Base-by-base conservation (phyloP, 2,329 filamentous ascomycete species). In the Trematosphaeria pertusa region DNA sequence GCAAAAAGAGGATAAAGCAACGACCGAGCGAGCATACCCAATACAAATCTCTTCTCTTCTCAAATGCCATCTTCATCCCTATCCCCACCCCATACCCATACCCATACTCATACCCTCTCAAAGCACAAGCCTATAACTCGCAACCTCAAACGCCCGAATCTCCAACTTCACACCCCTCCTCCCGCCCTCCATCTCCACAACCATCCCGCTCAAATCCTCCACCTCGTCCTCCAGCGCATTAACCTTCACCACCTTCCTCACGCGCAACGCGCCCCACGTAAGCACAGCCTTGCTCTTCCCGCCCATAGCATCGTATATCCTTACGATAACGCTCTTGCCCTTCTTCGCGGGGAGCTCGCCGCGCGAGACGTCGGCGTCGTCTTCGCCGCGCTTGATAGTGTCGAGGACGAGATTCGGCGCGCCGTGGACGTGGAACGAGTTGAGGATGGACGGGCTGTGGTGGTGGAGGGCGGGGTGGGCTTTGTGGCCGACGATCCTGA, bases 201-300 rank as follows among this genome's bases (percentile, higher is more conserved):
- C 33, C 31, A 67, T 54, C 1, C 28, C 33, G 11, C 34, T 49
- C 24, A 63, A 8, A 46, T 62, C 84, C 55, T 90, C 86, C 44
- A 86, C 73, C 61, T 96, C 88, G 70, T 99, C 94, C 70, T 99
- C 94, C 22, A 99, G 75, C 52, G 95, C 71, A 73, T 96, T 97
- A 32, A 86, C 87, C 80, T 91, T 96, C 74, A 81, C 87, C 22
- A 88, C 91, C 60, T 83, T 86, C 76, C 86, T 87, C 20, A 97
- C 84, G 19, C 85, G 77, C 70, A 93, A 82, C 7, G 74, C 80
- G 0, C 75, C 76, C 37, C 87, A 87, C 34, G 79, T 74, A 61
- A 97, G 84, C 1, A 78, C 83, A 2, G 88, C 92, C 52, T 86
- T 84, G 52, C 85, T 86, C 62, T 84, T 87, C 0, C 94, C 94